Evolutionary conservation across 1,139 yeast species (phyloP).

Genomic region (Lodderomyces pseudojiufengensis): DNA sequence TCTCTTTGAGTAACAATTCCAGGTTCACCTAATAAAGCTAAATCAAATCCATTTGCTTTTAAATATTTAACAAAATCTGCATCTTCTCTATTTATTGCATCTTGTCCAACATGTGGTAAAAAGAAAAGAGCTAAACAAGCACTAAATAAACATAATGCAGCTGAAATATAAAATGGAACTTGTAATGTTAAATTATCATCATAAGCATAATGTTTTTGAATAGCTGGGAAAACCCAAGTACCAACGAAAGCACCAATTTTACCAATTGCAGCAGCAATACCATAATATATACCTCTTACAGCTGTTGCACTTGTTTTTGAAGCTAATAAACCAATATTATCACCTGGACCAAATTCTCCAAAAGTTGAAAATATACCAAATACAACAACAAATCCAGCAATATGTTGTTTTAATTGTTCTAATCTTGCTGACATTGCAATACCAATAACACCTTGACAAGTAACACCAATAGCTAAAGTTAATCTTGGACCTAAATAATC

Average conservation of each 20-base stretch:
- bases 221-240: constrained; percentile 78
- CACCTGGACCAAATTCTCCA: constrained; percentile 95
- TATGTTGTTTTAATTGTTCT: constrained; percentile 48
- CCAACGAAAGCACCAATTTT: constrained; percentile 93
- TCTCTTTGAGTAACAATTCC: constrained; percentile 2
- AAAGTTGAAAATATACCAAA: constrained; percentile 82
- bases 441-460: constrained; percentile 76
- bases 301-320: constrained; percentile 85
- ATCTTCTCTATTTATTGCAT: constrained; percentile 78
- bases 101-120: constrained; percentile 80
- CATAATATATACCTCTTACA: constrained; percentile 86
- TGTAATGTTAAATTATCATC: constrained; percentile 49
- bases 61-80: constrained; percentile 63
- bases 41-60: constrained; percentile 55
- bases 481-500: constrained; percentile 87
- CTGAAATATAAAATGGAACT: constrained; percentile 80
- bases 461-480: constrained; percentile 66
- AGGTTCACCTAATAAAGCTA: constrained; percentile 39
- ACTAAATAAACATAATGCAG: constrained; percentile 70
- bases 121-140: constrained; percentile 66
- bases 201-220: constrained; percentile 39
- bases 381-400: constrained; percentile 78
- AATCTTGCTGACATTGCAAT: constrained; percentile 77
- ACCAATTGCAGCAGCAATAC: constrained; percentile 87
- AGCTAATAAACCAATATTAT: constrained; percentile 83